A percentile compares a stretch with the other conserved stretches of the same genome.
These are phyloP conservation scores for Trichophyton verrucosum DNA, from an alignment of 2,329 filamentous ascomycete species.

Conservation along the genomic window DNA sequence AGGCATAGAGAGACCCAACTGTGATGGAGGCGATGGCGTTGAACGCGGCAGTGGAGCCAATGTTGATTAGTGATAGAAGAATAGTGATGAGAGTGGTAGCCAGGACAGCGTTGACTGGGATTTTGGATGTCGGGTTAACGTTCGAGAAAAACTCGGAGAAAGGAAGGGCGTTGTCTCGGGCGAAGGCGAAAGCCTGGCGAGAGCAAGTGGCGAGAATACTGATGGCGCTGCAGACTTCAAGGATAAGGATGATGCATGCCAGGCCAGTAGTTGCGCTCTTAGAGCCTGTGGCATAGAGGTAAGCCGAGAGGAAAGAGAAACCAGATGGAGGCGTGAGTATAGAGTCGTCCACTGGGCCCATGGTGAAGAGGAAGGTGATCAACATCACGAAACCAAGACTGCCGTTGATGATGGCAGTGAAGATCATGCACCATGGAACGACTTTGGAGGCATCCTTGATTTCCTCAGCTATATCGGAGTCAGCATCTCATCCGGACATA, in stretches of 20 bases:
- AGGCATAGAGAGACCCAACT: constrained; percentile 27
- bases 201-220: constrained; percentile 25
- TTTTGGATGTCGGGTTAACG: constrained; percentile 15
- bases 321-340: constrained; percentile 20
- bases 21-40: constrained; percentile 30
- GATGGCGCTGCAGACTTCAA: constrained; percentile 22
- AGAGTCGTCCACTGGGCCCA: constrained; percentile 21
- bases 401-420: constrained; percentile 27
- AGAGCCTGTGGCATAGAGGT: constrained; percentile 21
- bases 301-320: constrained; percentile 27
- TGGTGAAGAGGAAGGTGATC: constrained; percentile 28
- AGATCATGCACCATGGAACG: constrained; percentile 28
- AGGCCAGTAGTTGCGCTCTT: constrained; percentile 19
- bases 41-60: constrained; percentile 30
- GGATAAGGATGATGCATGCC: constrained; percentile 19
- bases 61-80: constrained; percentile 25
- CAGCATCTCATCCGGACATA: not conserved
- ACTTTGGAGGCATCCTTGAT: constrained; percentile 26
- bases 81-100: constrained; percentile 19
- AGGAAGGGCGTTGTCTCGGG: constrained; percentile 44
- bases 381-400: constrained; percentile 27
- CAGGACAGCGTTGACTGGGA: constrained; percentile 19
- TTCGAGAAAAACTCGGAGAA: constrained; percentile 33
- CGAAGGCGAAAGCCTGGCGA: constrained; percentile 29
- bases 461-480: constrained; percentile 25